Percentiles rank a stretch among this genome's conserved stretches.
Evolutionary conservation across 768 basidiomycete genomes (phyloP).

Genomic region (Boletus pseudopeckii): DNA sequence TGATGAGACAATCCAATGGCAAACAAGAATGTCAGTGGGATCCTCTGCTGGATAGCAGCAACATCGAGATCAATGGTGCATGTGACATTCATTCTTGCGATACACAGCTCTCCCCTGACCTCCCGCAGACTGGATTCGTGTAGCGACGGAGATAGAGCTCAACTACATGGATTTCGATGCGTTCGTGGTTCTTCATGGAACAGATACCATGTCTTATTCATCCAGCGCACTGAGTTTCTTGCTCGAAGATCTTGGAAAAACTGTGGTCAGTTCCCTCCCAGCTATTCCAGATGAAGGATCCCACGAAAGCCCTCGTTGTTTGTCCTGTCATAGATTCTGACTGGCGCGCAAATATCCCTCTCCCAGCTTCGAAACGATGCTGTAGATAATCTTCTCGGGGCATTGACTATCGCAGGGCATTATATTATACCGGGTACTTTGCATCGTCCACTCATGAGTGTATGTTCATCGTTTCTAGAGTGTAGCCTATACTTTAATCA

Average conservation of each 20-base stretch:
- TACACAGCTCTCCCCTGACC: background rate
- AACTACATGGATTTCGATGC: constrained; percentile 87
- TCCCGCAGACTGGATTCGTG: constrained; percentile 77
- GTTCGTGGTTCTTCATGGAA: constrained; percentile 87
- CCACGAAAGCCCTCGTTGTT: background rate
- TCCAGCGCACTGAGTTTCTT: constrained; percentile 88
- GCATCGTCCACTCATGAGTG: background rate
- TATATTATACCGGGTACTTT: constrained; percentile 82
- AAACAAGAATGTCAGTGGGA: constrained; percentile 57
- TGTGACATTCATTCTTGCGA: background rate
- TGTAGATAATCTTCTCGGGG: constrained; percentile 88
- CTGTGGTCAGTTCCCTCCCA: constrained; percentile 54
- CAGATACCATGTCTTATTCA: constrained; percentile 89
- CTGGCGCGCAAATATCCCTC: constrained; percentile 91
- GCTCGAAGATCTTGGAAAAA: constrained; percentile 90
- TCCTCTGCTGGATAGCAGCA: constrained; percentile 84
- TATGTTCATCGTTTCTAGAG: constrained; percentile 42
- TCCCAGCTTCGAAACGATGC: constrained; percentile 93
- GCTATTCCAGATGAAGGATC: background rate
- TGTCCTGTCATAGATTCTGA: constrained; percentile 60
- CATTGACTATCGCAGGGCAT: constrained; percentile 84
- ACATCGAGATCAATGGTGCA: constrained; percentile 77
- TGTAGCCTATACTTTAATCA: constrained; percentile 90
- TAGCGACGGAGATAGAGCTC: constrained; percentile 89
- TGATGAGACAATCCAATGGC: background rate